A percentile compares a stretch with the other conserved stretches of the same genome.
phyloP scores from a whole-genome alignment of 202 grass and related monocot species.

The Schoenoplectus triqueter region DNA sequence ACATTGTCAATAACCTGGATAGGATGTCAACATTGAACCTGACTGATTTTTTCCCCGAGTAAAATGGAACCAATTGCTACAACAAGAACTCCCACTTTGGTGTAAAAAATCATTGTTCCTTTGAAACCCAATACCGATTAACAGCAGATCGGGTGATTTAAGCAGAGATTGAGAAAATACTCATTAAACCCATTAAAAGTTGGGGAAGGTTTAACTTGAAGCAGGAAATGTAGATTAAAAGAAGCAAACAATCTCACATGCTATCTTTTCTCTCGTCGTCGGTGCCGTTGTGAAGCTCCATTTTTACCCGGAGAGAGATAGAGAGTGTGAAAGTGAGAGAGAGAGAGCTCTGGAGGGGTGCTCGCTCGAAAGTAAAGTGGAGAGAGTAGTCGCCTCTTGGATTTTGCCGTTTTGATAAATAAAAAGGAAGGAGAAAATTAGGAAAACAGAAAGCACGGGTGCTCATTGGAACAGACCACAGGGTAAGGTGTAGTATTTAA shows the following conservation, averaged over 20 bases:
- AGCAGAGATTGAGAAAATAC: not conserved
- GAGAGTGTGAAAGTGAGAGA: not conserved
- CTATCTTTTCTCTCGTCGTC: slow-evolving; percentile 24
- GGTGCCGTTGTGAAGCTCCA: slow-evolving; percentile 39
- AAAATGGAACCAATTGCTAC: not conserved
- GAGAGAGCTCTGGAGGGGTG: not conserved
- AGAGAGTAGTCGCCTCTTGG: not conserved
- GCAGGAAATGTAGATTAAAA: slow-evolving; percentile 6
- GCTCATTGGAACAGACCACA: too few relatives aligned
- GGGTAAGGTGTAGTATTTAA: slow-evolving; percentile 11
- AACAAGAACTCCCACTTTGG: slow-evolving; percentile 18
- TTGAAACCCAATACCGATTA: slow-evolving; percentile 5
- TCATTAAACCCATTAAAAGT: slow-evolving; percentile 17
- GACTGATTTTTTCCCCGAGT: not conserved
- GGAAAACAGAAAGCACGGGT: slow-evolving; percentile 36
- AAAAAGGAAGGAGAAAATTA: not conserved
- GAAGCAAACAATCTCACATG: slow-evolving; percentile 30
- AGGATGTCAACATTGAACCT: not conserved
- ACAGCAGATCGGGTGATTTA: slow-evolving; percentile 26
- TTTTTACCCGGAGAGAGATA: not conserved
- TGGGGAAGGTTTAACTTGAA: slow-evolving; percentile 25
- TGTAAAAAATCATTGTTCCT: not conserved
- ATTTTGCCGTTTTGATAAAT: not conserved
- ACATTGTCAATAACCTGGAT: slow-evolving; percentile 21
- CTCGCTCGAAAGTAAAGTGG: not conserved